Conservation (phyloP, 345 rosid genomes). For the Mercurialis annua region DNA sequence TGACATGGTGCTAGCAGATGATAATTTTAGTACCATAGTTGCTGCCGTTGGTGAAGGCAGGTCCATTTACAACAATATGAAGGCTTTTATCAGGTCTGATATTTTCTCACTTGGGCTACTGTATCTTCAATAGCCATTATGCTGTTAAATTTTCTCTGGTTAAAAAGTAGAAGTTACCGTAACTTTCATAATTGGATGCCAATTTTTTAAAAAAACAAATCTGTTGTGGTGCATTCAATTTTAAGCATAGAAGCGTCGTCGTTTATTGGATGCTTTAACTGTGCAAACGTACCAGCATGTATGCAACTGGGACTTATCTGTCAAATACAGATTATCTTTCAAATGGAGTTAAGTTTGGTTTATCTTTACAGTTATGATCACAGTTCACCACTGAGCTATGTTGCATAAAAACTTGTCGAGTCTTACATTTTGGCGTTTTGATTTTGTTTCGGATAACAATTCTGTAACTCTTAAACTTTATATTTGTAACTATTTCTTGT, state of each 20-base stretch:
- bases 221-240: not conserved
- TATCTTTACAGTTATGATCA: not conserved
- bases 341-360: not conserved
- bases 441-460: too few relatives aligned
- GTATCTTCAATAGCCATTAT: not conserved
- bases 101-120: not conserved
- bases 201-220: not conserved
- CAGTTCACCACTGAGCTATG: not conserved
- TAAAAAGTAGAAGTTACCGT: too few relatives aligned
- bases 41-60: conserved; percentile 98
- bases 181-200: not conserved
- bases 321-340: too few relatives aligned
- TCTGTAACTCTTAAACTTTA: too few relatives aligned
- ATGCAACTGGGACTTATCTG: not conserved
- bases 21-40: conserved; percentile 92
- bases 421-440: too few relatives aligned
- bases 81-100: conserved; percentile 89
- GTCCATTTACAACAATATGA: conserved; percentile 93
- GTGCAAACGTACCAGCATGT: not conserved
- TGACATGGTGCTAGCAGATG: conserved; percentile 98
- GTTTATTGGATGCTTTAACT: not conserved
- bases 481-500: too few relatives aligned
- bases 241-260: not conserved
- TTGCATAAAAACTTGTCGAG: too few relatives aligned
- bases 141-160: too few relatives aligned